These are phyloP conservation scores for Mucor velutinosus DNA, from an alignment of 371 early-diverging fungal species.

Conservation along the genomic window DNA sequence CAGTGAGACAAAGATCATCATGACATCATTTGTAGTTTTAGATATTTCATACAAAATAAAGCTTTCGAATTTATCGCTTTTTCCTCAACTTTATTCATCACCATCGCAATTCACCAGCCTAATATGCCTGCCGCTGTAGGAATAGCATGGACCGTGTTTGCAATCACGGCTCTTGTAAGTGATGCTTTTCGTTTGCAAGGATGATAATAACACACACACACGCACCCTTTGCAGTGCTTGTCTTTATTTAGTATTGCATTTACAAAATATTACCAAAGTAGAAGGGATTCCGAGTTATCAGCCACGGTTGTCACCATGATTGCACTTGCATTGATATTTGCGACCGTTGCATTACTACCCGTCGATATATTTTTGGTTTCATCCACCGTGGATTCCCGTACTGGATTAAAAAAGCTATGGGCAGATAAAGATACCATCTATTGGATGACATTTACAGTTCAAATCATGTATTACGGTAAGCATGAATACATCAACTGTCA, in stretches of 20 bases:
- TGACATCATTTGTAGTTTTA: neutral
- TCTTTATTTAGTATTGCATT: slow-evolving; percentile 47
- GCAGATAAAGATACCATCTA: slow-evolving; percentile 56
- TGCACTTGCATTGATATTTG: slow-evolving; percentile 44
- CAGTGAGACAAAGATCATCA: neutral
- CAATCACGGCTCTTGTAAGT: slow-evolving; percentile 24
- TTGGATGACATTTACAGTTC: slow-evolving; percentile 40
- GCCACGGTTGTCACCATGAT: slow-evolving; percentile 44
- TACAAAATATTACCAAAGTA: slow-evolving; percentile 49
- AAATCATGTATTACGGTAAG: slow-evolving; percentile 55
- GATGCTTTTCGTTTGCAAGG: neutral
- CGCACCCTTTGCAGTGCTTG: slow-evolving; percentile 27
- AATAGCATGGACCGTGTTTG: slow-evolving; percentile 29
- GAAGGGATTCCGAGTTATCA: slow-evolving; percentile 43
- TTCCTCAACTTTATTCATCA: neutral
- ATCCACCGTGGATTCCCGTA: slow-evolving; percentile 51
- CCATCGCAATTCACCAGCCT: neutral
- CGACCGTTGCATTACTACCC: slow-evolving; percentile 54
- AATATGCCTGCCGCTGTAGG: slow-evolving; percentile 27
- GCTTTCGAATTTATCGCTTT: neutral
- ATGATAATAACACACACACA: neutral
- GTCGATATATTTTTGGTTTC: slow-evolving; percentile 66
- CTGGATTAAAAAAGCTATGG: slow-evolving; percentile 62
- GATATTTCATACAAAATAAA: neutral
- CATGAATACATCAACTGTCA: neutral